Evolutionary conservation across 1,284 basidiomycete species (phyloP).

Genomic region (Pseudomicrostroma phylloplanum): DNA sequence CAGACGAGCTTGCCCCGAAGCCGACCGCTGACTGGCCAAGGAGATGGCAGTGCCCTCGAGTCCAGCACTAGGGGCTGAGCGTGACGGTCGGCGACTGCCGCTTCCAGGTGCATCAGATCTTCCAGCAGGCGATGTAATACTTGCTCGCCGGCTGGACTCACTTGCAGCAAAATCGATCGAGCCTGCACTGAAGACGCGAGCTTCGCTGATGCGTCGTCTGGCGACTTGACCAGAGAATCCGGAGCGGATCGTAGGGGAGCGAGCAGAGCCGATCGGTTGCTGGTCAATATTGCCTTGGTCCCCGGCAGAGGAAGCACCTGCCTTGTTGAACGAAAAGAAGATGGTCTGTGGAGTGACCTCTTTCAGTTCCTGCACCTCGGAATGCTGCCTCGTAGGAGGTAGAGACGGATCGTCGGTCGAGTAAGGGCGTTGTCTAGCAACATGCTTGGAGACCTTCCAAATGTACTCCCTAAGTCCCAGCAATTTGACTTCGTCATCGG

Average conservation of each 20-base stretch:
- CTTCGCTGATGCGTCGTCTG: constrained; percentile 26
- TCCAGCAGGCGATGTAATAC: constrained; percentile 10
- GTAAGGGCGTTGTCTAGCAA: neutral
- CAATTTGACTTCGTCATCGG: constrained; percentile 72
- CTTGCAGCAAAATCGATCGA: constrained; percentile 20
- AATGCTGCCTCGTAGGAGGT: neutral
- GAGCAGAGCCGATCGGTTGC: constrained; percentile 18
- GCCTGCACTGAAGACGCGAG: constrained; percentile 28
- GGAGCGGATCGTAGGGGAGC: constrained; percentile 30
- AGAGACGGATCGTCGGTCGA: neutral
- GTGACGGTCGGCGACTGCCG: neutral
- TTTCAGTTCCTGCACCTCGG: constrained; percentile 59
- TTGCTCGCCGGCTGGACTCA: constrained; percentile 29
- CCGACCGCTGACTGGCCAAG: constrained; percentile 8
- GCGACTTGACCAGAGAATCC: constrained; percentile 29
- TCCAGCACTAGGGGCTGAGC: neutral
- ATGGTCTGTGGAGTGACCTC: constrained; percentile 89
- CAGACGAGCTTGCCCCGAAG: constrained; percentile 20
- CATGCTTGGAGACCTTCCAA: constrained; percentile 45
- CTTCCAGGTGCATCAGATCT: neutral
- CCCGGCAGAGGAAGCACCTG: neutral
- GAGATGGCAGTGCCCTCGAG: neutral
- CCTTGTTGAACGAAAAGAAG: constrained; percentile 62
- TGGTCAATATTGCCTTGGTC: neutral
- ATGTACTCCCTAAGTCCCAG: constrained; percentile 81